phyloP scores from a whole-genome alignment of 78 protist species.

The Kipferlia bialata region DNA sequence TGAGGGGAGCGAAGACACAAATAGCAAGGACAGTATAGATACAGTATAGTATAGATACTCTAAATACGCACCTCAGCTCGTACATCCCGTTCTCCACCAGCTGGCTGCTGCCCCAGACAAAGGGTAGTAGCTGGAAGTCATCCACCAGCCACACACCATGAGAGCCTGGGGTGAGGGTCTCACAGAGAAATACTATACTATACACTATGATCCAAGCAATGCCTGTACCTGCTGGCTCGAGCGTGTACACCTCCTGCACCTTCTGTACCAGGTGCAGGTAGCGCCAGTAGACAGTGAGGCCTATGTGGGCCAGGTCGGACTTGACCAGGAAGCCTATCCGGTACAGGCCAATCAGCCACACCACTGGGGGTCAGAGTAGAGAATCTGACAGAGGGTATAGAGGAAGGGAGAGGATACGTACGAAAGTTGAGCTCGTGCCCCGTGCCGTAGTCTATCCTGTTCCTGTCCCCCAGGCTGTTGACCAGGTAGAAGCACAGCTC shows the following conservation, averaged over 20 bases:
- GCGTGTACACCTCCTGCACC: neutral
- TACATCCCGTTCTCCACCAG: constrained; percentile 1
- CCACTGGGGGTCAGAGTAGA: neutral
- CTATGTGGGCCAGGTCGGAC: neutral
- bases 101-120: constrained; percentile 18
- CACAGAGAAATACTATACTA: neutral
- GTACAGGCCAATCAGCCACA: neutral
- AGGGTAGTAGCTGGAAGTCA: constrained; percentile 22
- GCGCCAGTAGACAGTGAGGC: neutral
- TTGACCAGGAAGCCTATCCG: neutral
- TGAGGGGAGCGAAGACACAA: too few relatives aligned
- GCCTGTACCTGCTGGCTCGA: neutral
- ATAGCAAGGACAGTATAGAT: neutral
- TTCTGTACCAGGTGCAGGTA: neutral
- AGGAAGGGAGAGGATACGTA: constrained; percentile 3
- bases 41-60: neutral
- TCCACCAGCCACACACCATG: constrained; percentile 23
- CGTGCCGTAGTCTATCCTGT: constrained; percentile 92
- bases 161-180: neutral
- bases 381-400: neutral
- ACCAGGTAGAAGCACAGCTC: constrained; percentile 62
- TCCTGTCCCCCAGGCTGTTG: constrained; percentile 61
- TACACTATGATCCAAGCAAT: too few relatives aligned
- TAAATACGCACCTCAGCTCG: neutral
- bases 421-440: constrained; percentile 80